phyloP scores from a whole-genome alignment of 2,329 filamentous ascomycete species.

The Hyphodiscus sp. region DNA sequence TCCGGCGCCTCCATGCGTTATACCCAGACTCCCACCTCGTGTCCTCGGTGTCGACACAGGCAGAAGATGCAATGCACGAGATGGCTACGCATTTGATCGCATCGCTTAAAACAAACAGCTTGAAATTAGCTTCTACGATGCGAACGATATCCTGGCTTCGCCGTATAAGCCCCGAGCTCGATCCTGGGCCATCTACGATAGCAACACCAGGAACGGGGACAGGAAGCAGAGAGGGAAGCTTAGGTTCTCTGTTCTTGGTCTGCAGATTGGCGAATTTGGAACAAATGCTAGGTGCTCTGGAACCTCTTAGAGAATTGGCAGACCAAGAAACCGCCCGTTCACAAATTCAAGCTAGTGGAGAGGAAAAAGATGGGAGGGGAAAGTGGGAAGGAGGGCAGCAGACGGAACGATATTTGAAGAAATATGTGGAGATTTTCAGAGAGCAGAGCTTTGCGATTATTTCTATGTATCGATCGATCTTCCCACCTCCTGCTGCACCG shows the following conservation, averaged over 20 bases:
- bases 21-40: conserved; percentile 77
- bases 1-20: conserved; percentile 74
- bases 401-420: conserved; percentile 87
- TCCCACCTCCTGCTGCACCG: conserved; percentile 43
- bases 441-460: conserved; percentile 96
- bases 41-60: conserved; percentile 64
- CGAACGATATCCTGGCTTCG: conserved; percentile 88
- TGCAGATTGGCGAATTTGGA: conserved; percentile 77
- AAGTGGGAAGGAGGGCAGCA: conserved; percentile 72
- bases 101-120: conserved; percentile 65
- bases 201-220: conserved; percentile 10
- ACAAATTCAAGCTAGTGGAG: conserved; percentile 4
- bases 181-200: conserved; percentile 32
- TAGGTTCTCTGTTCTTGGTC: conserved; percentile 80
- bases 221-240: conserved; percentile 51
- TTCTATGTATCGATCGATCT: conserved; percentile 89
- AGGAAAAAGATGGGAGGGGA: conserved; percentile 15
- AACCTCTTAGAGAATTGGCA: conserved; percentile 79
- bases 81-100: conserved; percentile 81
- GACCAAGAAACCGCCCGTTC: conserved; percentile 68
- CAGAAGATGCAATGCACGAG: conserved; percentile 79
- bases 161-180: conserved; percentile 76
- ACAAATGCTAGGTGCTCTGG: conserved; percentile 72
- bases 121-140: conserved; percentile 87
- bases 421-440: conserved; percentile 94